Conservation (phyloP, 2,329 filamentous ascomycete genomes). For the Chaetoscypha palmicola region DNA sequence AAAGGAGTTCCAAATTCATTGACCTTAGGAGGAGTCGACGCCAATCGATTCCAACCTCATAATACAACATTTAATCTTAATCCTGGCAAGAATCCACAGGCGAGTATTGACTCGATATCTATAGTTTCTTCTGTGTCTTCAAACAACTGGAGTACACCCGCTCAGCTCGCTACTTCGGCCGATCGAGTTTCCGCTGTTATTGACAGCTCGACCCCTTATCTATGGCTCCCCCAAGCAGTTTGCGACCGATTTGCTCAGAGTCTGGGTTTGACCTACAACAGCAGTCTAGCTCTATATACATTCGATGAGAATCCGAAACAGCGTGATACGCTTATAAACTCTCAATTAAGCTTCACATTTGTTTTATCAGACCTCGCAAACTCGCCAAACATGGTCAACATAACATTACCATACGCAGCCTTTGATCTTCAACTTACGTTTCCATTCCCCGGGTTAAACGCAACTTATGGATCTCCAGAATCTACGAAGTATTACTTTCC, state of each 20-base stretch:
- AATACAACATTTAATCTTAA: slow-evolving; percentile 52
- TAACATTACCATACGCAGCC: slow-evolving; percentile 30
- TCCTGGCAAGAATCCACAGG: slow-evolving; percentile 39
- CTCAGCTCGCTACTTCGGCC: slow-evolving; percentile 16
- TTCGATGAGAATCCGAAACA: slow-evolving; percentile 50
- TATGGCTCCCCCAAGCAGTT: slow-evolving; percentile 54
- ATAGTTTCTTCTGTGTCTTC: slow-evolving; percentile 27
- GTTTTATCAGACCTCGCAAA: slow-evolving; percentile 41
- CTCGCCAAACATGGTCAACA: slow-evolving; percentile 38
- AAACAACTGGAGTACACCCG: slow-evolving; percentile 48
- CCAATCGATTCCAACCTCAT: slow-evolving; percentile 54
- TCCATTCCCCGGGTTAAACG: slow-evolving; percentile 33
- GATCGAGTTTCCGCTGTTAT: slow-evolving; percentile 35
- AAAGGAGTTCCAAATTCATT: slow-evolving; percentile 47
- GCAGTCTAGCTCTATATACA: slow-evolving; percentile 55
- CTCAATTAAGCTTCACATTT: slow-evolving; percentile 49
- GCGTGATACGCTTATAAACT: slow-evolving; percentile 38
- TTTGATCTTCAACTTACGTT: slow-evolving; percentile 29
- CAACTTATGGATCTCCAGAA: slow-evolving; percentile 37
- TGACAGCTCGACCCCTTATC: slow-evolving; percentile 56
- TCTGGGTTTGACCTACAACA: slow-evolving; percentile 60
- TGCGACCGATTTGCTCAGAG: slow-evolving; percentile 58
- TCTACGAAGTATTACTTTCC: slow-evolving; percentile 34
- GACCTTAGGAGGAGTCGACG: slow-evolving; percentile 65
- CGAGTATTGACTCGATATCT: slow-evolving; percentile 22